Evolutionary conservation across 306 rosid species (phyloP).

Genomic region (Cucurbita ficifolia): DNA sequence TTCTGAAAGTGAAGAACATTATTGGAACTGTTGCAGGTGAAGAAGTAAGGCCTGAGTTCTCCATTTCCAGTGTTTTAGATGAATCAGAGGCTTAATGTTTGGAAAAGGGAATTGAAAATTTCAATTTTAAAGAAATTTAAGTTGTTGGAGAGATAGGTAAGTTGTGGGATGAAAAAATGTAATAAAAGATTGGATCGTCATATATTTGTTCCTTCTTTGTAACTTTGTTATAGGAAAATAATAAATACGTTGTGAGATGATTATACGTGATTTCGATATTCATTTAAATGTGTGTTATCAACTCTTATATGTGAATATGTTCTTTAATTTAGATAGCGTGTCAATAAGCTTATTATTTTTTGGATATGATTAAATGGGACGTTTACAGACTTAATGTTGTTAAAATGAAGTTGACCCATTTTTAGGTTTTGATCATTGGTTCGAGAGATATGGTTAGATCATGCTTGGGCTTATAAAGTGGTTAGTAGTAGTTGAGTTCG

Average conservation of each 20-base stretch:
- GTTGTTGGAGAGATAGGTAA: neutral
- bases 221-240: neutral
- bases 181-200: neutral
- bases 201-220: neutral
- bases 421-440: neutral
- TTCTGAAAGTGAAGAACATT: too few relatives aligned
- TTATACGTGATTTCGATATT: neutral
- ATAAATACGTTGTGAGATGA: neutral
- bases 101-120: neutral
- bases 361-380: neutral
- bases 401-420: neutral
- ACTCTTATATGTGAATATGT: neutral
- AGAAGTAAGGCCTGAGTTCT: neutral
- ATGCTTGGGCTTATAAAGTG: too few relatives aligned
- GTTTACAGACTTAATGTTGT: neutral
- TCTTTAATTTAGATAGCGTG: neutral
- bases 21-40: neutral
- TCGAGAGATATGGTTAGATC: too few relatives aligned
- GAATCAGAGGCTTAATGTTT: neutral
- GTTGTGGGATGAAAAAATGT: neutral
- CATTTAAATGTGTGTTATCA: neutral
- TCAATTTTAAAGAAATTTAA: neutral
- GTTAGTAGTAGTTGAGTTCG: too few relatives aligned
- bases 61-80: neutral
- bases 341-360: neutral